These are phyloP conservation scores for Senna tora DNA, from an alignment of 306 rosid species.

Conservation along the genomic window DNA sequence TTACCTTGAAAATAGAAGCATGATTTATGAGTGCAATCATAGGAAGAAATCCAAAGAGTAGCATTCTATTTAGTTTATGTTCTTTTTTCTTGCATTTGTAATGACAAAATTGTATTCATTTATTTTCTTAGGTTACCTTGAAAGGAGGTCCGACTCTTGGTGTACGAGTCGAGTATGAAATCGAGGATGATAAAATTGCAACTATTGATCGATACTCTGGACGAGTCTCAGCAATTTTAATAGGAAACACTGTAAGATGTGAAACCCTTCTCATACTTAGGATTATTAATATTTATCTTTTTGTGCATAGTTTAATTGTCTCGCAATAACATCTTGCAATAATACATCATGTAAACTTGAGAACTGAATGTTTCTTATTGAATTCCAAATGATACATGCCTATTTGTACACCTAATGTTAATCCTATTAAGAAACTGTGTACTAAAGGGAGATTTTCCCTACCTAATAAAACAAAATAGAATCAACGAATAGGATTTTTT, in stretches of 20 bases:
- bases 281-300: background rate
- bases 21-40: conserved; percentile 31
- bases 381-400: too few species aligned
- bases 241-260: conserved; percentile 81
- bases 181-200: conserved; percentile 67
- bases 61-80: conserved; percentile 5
- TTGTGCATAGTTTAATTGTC: conserved; percentile 30
- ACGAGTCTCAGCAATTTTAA: conserved; percentile 61
- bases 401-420: too few species aligned
- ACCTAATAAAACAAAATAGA: too few species aligned
- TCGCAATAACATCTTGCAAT: background rate
- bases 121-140: conserved; percentile 65
- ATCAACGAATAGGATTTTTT: too few species aligned
- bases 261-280: conserved; percentile 31
- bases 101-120: conserved; percentile 20
- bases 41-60: background rate
- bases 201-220: conserved; percentile 73
- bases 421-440: too few species aligned
- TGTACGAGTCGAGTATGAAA: conserved; percentile 67
- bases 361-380: too few species aligned
- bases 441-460: too few species aligned
- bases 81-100: conserved; percentile 29
- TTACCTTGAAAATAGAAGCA: conserved; percentile 11
- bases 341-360: background rate
- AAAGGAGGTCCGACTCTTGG: conserved; percentile 88